Base-by-base conservation (phyloP, 768 basidiomycete genomes). In the Tricholoma matsutake region DNA sequence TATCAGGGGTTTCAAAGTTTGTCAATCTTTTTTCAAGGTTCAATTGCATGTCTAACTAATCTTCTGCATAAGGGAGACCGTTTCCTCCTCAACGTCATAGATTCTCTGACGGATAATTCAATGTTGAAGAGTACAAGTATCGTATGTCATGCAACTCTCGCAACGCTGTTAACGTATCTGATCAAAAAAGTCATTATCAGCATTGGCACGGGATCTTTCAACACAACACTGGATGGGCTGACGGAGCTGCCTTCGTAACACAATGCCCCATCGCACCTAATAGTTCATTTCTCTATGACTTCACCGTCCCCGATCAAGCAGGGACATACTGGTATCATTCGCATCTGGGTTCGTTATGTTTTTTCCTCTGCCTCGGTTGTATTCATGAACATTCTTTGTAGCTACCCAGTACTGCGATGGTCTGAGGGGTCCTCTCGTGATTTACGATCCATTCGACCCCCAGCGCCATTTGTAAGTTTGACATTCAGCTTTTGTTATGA, bases 121-220 rank as follows among this genome's bases (percentile, higher is more conserved):
- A 64, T 67, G 68, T 10, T 63, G 28, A 57, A 14, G 31, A 59
- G 49, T 45, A 69, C 68, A 4, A 67, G 65, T 31, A 65, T 68
- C 28, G 66, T 66, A 51, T 35, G 39, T 41, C 14, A 6, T 16
- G n/a, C 16, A 14, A 41, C 39, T n/a, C n/a, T n/a, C n/a, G 14
- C 14, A n/a, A 16, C 39, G 13, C 13, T 6, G 13, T 14, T 41
- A 41, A 14, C 7, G n/a, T n/a, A n/a, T 25, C 22, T 16, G 39
- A 41, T n/a, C 39, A n/a, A 2, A 41, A n/a, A 6, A 6, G 3
- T 41, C 6, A 41, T 41, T 14, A 2, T 6, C 31, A 69, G 68
- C 79, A 81, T 61, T 80, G 77, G 77, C 81, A 81, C 55, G 80
- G 80, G 6, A 63, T 82, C 39, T 73, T 64, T 52, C 78, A 80